These are phyloP conservation scores for Selaginella tamariscina DNA, from an alignment of 75 land plant genomes.

Conservation along the genomic window DNA sequence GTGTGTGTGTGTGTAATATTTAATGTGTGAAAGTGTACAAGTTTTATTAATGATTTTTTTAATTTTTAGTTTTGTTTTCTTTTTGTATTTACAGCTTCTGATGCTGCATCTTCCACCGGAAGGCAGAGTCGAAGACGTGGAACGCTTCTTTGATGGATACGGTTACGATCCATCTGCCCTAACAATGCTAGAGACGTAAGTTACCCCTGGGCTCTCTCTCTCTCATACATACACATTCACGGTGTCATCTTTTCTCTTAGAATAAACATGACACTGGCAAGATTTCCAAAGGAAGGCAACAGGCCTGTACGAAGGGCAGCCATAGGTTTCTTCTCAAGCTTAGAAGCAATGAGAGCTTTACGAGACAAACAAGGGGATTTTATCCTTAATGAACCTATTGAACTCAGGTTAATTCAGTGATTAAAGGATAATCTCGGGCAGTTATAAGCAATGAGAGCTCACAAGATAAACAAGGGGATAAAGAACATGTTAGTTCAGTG, in stretches of 20 bases:
- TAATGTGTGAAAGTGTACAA: no score
- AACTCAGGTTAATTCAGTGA: neutral
- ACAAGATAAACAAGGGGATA: no score
- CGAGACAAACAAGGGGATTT: neutral
- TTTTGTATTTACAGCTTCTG: neutral
- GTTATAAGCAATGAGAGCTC: no score
- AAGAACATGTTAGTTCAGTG: no score
- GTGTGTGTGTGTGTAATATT: no score
- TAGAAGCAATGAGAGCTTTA: neutral
- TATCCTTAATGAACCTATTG: neutral
- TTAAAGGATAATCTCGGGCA: no score
- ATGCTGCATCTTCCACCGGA: neutral
- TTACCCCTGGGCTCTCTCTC: no score
- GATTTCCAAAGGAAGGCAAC: neutral
- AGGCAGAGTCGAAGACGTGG: neutral
- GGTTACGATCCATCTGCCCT: neutral
- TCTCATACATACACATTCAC: neutral
- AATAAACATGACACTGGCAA: neutral
- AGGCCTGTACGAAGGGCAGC: neutral
- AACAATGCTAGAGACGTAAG: neutral
- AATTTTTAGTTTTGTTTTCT: neutral
- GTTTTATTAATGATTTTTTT: no score
- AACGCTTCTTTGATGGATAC: neutral
- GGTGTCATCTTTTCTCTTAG: neutral
- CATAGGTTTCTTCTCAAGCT: neutral